Conservation (phyloP, 768 basidiomycete species). For the Panellus pusillus region DNA sequence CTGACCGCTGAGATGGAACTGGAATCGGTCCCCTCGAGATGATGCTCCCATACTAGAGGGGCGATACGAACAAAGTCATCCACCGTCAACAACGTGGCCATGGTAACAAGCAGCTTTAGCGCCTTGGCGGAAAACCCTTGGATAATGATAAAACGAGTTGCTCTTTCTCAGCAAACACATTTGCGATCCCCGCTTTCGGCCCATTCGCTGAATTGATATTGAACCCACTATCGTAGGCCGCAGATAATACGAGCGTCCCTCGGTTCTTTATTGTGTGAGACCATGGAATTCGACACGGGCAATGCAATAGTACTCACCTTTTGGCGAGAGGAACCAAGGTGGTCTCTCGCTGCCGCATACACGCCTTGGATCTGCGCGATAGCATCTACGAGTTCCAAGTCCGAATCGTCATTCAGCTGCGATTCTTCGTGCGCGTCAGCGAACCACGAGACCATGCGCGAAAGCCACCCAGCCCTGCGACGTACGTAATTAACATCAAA, state of each 20-base stretch:
- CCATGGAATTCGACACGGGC: conserved; percentile 23
- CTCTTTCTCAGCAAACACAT: conserved; percentile 36
- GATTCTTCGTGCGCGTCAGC: conserved; percentile 36
- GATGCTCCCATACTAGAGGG: conserved; percentile 57
- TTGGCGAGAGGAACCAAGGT: conserved; percentile 37
- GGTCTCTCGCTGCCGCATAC: conserved; percentile 52
- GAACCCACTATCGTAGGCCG: conserved; percentile 24
- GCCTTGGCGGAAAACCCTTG: conserved; percentile 46
- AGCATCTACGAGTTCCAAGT: conserved; percentile 43
- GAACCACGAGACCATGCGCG: conserved; percentile 46
- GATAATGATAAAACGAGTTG: conserved; percentile 44
- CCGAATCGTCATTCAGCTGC: conserved; percentile 38
- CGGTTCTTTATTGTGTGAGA: conserved; percentile 34
- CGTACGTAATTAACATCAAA: not conserved
- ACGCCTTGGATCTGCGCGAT: conserved; percentile 47
- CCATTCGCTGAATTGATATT: conserved; percentile 16
- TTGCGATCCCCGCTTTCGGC: conserved; percentile 32
- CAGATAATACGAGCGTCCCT: conserved; percentile 40
- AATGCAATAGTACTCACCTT: conserved; percentile 36
- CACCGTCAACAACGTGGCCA: conserved; percentile 52
- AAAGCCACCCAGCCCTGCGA: conserved; percentile 48
- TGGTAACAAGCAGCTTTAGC: conserved; percentile 61
- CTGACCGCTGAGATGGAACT: conserved; percentile 52
- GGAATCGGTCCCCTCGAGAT: conserved; percentile 44
- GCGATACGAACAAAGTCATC: conserved; percentile 55